These are phyloP conservation scores for Fusarium goolgardi DNA, from an alignment of 2,329 filamentous ascomycete genomes.

Conservation along the genomic window DNA sequence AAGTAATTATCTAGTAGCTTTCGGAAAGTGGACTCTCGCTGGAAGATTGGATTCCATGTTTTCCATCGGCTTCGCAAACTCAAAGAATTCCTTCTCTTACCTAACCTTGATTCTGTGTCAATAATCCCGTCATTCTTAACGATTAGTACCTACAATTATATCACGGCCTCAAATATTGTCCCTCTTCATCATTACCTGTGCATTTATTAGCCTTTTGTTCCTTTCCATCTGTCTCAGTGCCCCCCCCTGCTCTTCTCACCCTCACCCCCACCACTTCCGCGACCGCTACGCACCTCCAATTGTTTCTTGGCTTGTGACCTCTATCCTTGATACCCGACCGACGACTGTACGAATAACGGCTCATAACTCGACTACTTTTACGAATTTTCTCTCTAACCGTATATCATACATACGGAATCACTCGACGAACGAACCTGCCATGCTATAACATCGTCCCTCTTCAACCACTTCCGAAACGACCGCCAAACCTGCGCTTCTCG, in stretches of 20 bases:
- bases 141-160: not conserved
- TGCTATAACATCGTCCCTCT: conserved; percentile 27
- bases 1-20: too few species aligned
- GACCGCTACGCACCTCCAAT: conserved; percentile 29
- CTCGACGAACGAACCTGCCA: conserved; percentile 8
- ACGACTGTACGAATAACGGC: conserved; percentile 17
- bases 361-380: not conserved
- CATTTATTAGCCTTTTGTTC: not conserved
- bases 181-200: not conserved
- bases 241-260: conserved; percentile 26
- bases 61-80: conserved; percentile 20
- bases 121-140: conserved; percentile 18
- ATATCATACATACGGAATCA: not conserved
- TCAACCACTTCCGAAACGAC: conserved; percentile 12
- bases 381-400: not conserved
- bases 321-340: conserved; percentile 17
- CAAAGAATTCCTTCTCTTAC: conserved; percentile 26
- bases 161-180: not conserved
- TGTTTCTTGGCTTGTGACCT: conserved; percentile 31
- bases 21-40: conserved; percentile 35
- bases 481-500: conserved; percentile 20
- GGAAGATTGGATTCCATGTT: not conserved
- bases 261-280: conserved; percentile 31
- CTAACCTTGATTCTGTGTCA: not conserved
- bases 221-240: conserved; percentile 14